Evolutionary conservation across 345 rosid species (phyloP), one percentile per base, ranked within the genome.

Genomic region (Pistacia vera): DNA sequence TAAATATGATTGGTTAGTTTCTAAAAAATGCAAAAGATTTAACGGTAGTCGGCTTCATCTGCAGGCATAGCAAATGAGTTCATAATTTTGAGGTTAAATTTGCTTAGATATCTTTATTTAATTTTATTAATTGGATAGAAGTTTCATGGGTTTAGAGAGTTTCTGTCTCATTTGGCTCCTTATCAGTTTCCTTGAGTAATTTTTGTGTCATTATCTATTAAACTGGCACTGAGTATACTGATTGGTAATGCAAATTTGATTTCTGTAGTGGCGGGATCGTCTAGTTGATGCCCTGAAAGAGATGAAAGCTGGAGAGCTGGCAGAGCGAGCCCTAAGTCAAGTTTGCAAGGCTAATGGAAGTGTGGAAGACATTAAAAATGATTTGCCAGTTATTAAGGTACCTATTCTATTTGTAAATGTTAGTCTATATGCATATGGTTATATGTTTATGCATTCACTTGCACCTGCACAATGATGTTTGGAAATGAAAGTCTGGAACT

Each of bases 231-330:
- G 46, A 56, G 12, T 16, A n/a, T 38, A 74, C 69, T 18, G 20
- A 35, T 72, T 59, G 71, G 63, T 73, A 41, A 58, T 78, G 58
- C 62, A 60, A 61, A 78, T 41, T 76, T 75, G 74, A 57, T 86
- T 78, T 83, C 64, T 88, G 67, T 77, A 93, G 99, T 95, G 99
- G 99, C 88, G 93, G 78, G 97, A 90, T 78, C 96, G 97, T 78
- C 78, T 95, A 80, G 79, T 78, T 48, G 86, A 85, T 80, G 94
- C 94, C 77, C 79, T 95, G 82, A 89, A 84, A 85, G 91, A 85
- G 81, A 85, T 93, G 88, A 84, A 93, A 75, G 80, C 80, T 75
- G 96, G 91, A 78, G 84, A 80, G 49, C 68, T 80, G 72, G 86
- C 80, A 58, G 93, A 81, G 72, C 85, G 83, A 76, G 78, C 81